Base-by-base conservation (phyloP, 2,329 filamentous ascomycete genomes). In the Cercospora sp. region DNA sequence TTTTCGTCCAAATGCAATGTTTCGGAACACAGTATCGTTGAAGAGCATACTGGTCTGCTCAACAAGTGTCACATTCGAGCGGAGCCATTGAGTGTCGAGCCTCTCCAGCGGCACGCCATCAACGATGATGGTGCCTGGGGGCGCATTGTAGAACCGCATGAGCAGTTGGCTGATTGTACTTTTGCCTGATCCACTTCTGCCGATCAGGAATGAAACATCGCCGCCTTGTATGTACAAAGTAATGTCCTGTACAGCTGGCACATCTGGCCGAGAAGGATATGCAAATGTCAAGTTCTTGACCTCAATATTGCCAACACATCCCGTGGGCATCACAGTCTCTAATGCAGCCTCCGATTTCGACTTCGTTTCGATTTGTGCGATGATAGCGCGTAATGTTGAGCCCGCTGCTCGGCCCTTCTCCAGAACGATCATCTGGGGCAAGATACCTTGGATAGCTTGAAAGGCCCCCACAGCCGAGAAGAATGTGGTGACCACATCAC, bases 151-250 rank as follows among this genome's bases (percentile, higher is more conserved):
- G 73, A 96, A 91, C 12, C 89, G 87, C 61, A 93, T 84, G 0
- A 98, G 83, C 0, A 98, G 84, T 75, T 92, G 93, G 1, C 90
- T 89, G 1, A 98, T 76, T 0, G 94, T 98, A 73, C 93, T 97
- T 78, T 98, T 98, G 0, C 94, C 94, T 1, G 92, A 97, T 0
- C 95, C 95, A 75, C 93, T 97, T 74, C 86, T 87, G 0, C 94
- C 95, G 60, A 97, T 87, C 2, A 98, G 84, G 75, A 95, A 97
- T 0, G 89, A 92, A 3, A 90, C 88, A 69, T 91, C 84, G 0
- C 91, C 90, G 0, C 90, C 84, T 0, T 89, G 86, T 66, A 98
- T 94, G 71, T 84, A 86, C 69, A 97, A 85, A 0, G 84, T 89
- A 0, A 87, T 86, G 6, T 85, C 80, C 0, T 85, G 79, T 9